Evolutionary conservation across 805 yeast species (phyloP), one percentile per base, ranked within the genome.

Genomic region (Phaffomyces thermotolerans): DNA sequence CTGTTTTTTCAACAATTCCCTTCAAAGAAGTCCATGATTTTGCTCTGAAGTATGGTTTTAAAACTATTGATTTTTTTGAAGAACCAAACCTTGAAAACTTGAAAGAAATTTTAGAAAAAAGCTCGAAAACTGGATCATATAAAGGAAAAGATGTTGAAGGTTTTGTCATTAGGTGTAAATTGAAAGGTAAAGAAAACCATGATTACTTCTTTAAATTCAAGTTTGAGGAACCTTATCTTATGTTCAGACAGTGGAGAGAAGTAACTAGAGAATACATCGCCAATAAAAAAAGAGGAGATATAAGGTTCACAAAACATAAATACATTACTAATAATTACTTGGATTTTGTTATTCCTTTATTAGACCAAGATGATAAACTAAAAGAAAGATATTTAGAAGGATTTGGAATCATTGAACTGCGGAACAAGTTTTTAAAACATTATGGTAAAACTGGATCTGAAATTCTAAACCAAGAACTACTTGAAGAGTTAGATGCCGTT

Each of bases 241-340:
- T 93, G 73, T 93, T 89, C 62, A 73, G 99, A 46, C 86, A 84
- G 53, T 79, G 95, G 76, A 73, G 99, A 51, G 98, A 93, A 56
- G 84, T 79, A 2, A 88, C 97, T 1, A 81, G 76, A 56, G 67
- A 66, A 36, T 75, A 75, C 47, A 69, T 84, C 9, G 45, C 54
- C 0, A 45, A 49, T 13, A 45, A 48, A 37, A 37, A 46, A 51
- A 58, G 62, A 51, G 43, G 54, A 12, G 59, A 71, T 13, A 63
- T 72, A 6, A 67, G 65, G 23, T 64, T 76, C 44, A 62, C 61
- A 18, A 73, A 75, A 44, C 88, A 85, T 56, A 74, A 72, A 43
- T 69, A 69, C 39, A 75, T 84, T 24, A 78, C 89, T 4, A 65
- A 75, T 52, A 76, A 76, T 46, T 93, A 90, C 56, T 59, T 91